Evolutionary conservation across 164 flowering plant species (phyloP).

Genomic region (Amborella trichopoda): DNA sequence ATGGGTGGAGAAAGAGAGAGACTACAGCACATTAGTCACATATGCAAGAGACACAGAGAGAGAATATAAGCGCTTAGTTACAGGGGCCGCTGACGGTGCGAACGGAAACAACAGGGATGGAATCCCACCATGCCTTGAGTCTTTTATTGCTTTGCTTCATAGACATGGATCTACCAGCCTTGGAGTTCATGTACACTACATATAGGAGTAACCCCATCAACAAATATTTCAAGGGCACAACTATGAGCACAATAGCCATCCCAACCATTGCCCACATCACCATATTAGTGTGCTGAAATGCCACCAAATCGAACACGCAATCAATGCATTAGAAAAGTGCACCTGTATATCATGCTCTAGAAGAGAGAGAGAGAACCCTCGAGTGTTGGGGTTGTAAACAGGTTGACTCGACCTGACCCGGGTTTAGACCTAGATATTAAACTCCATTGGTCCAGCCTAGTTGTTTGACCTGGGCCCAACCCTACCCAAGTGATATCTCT

Average conservation of each 20-base stretch:
- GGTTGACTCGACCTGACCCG: no score
- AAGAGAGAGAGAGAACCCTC: not conserved
- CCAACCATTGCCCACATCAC: slow-evolving; percentile 37
- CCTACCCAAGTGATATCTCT: not conserved
- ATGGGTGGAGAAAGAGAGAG: no score
- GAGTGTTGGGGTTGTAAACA: not conserved
- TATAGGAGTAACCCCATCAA: slow-evolving; percentile 23
- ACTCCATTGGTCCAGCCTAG: not conserved
- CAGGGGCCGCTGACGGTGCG: slow-evolving; percentile 17
- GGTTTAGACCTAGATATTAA: not conserved
- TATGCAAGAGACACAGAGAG: not conserved
- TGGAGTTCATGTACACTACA: slow-evolving; percentile 36
- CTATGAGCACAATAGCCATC: slow-evolving; percentile 29
- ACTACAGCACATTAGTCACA: no score
- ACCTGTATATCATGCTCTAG: not conserved
- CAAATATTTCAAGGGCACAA: slow-evolving; percentile 53
- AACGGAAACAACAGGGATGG: slow-evolving; percentile 62
- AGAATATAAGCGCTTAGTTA: not conserved
- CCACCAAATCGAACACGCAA: not conserved
- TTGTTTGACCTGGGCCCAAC: not conserved
- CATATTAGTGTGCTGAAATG: slow-evolving; percentile 54
- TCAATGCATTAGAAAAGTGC: not conserved
- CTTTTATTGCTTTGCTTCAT: slow-evolving; percentile 33
- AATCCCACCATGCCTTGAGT: slow-evolving; percentile 82
- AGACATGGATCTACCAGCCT: slow-evolving; percentile 20